These are phyloP conservation scores for Nelumbo lutea DNA, from an alignment of 164 flowering plant species.

Conservation along the genomic window DNA sequence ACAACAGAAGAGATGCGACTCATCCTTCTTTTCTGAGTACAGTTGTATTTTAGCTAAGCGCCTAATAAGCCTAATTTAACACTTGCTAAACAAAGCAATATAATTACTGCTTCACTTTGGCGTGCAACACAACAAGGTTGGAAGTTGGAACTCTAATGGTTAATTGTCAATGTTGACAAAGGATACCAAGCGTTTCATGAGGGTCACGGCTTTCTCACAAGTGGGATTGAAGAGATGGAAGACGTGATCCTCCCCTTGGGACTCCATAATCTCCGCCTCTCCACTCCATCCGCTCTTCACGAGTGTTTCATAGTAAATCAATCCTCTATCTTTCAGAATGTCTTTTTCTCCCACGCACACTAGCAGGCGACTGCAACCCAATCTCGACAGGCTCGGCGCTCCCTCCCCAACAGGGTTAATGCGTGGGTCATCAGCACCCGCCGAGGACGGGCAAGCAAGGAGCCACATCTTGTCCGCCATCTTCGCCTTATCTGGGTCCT, in stretches of 20 bases:
- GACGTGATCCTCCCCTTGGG: slow-evolving; percentile 13
- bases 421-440: slow-evolving; percentile 10
- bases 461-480: background rate
- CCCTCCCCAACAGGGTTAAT: slow-evolving; percentile 7
- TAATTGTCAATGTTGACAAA: slow-evolving; percentile 6
- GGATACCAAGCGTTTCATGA: slow-evolving; percentile 11
- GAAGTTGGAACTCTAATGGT: too few species aligned
- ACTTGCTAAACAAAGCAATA: too few species aligned
- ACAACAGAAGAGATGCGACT: too few species aligned
- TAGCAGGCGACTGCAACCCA: slow-evolving; percentile 11
- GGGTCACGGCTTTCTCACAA: slow-evolving; percentile 6
- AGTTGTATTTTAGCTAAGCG: too few species aligned
- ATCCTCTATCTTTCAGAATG: slow-evolving; percentile 4
- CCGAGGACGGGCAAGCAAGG: background rate
- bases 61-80: too few species aligned
- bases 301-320: slow-evolving; percentile 11
- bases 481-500: background rate
- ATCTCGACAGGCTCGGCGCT: background rate
- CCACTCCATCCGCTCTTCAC: slow-evolving; percentile 19
- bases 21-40: too few species aligned
- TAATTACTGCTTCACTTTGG: too few species aligned
- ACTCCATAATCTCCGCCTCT: slow-evolving; percentile 13
- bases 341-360: slow-evolving; percentile 15
- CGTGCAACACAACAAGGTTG: too few species aligned
- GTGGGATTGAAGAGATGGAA: slow-evolving; percentile 10